A percentile compares a stretch with the other conserved stretches of the same genome.
Evolutionary conservation across 2,329 filamentous ascomycete genomes (phyloP).

Genomic region (Aspergillus puulaauensis): DNA sequence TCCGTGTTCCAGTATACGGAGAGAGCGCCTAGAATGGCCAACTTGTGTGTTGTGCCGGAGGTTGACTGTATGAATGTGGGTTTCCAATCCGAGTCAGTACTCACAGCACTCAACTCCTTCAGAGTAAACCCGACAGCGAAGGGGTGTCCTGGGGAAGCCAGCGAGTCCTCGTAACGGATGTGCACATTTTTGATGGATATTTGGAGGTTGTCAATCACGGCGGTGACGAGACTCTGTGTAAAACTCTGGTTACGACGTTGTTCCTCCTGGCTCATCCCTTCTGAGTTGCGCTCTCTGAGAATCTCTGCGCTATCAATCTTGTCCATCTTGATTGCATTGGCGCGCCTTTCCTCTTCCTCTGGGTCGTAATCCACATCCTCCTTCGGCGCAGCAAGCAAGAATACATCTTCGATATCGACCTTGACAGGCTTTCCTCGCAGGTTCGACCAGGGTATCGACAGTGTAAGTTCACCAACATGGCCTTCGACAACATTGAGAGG

Average conservation of each 20-base stretch:
- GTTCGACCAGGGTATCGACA: constrained; percentile 97
- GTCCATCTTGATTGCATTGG: constrained; percentile 95
- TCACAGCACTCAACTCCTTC: constrained; percentile 94
- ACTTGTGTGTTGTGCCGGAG: constrained; percentile 80
- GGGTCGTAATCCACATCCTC: constrained; percentile 92
- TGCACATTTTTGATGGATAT: constrained; percentile 98
- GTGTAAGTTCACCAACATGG: constrained; percentile 85
- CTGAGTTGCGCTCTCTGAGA: constrained; percentile 85
- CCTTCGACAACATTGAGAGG: constrained; percentile 96
- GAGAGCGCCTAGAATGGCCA: constrained; percentile 84
- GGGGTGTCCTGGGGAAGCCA: constrained; percentile 90
- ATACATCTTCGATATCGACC: constrained; percentile 95
- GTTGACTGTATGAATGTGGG: constrained; percentile 94
- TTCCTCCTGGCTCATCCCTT: constrained; percentile 91
- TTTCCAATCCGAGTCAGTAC: constrained; percentile 91
- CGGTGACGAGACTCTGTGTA: constrained; percentile 88
- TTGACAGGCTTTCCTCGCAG: constrained; percentile 90
- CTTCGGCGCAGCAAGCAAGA: constrained; percentile 88
- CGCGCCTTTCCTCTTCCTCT: constrained; percentile 83
- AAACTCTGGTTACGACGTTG: constrained; percentile 98
- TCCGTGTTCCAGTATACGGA: constrained; percentile 99
- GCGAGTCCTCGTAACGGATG: constrained; percentile 94
- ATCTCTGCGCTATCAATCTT: constrained; percentile 96
- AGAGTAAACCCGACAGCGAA: constrained; percentile 91
- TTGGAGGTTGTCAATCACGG: constrained; percentile 97